Evolutionary conservation across 257 asterid species (phyloP).

Genomic region (Mitragyna speciosa): DNA sequence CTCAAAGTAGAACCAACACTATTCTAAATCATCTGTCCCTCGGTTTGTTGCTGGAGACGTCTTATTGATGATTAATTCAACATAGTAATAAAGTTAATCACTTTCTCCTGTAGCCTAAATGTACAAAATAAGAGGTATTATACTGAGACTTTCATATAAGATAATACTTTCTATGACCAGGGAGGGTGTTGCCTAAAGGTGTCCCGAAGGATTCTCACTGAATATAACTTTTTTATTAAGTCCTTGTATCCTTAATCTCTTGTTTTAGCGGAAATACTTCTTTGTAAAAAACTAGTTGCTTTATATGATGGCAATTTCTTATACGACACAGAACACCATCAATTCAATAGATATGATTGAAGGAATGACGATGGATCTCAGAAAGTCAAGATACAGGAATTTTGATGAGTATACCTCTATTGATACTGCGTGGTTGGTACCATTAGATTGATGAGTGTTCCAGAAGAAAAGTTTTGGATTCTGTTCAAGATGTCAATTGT

Average conservation of each 20-base stretch:
- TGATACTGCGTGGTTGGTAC: slow-evolving; percentile 98
- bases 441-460: slow-evolving; percentile 97
- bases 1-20: too few species aligned
- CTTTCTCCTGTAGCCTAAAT: not conserved
- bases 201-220: not conserved
- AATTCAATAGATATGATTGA: slow-evolving; percentile 91
- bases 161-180: not conserved
- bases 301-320: not conserved
- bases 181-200: not conserved
- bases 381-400: slow-evolving; percentile 81
- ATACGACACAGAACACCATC: slow-evolving; percentile 1
- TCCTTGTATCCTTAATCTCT: not conserved
- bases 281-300: not conserved
- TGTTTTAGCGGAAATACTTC: not conserved
- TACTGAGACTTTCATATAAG: not conserved
- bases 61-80: too few species aligned
- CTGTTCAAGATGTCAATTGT: too few species aligned
- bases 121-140: not conserved
- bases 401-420: slow-evolving; percentile 89
- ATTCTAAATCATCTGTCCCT: too few species aligned
- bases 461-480: too few species aligned
- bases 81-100: not conserved
- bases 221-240: not conserved
- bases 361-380: slow-evolving; percentile 94
- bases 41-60: too few species aligned